Conservation (phyloP, 2,329 filamentous ascomycete species). For the Penicillium digitatum region DNA sequence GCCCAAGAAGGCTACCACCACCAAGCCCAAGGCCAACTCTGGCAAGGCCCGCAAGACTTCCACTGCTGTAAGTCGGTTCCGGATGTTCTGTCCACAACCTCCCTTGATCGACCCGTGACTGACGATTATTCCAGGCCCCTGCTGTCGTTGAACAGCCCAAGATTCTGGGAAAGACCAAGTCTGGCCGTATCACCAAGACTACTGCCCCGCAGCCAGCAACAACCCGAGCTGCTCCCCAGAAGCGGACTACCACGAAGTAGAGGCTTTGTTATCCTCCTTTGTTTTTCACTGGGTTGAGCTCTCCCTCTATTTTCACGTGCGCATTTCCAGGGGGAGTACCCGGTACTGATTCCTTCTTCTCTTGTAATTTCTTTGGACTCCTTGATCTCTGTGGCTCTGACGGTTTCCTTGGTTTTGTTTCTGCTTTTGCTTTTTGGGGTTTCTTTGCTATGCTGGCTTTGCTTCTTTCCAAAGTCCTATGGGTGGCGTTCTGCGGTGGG, state of each 20-base stretch:
- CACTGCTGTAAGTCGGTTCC: slow-evolving; percentile 34
- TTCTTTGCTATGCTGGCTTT: slow-evolving; percentile 16
- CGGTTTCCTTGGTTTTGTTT: slow-evolving; percentile 19
- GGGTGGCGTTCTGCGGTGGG: slow-evolving; percentile 39
- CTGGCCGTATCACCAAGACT: slow-evolving; percentile 75
- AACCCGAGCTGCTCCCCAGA: slow-evolving; percentile 47
- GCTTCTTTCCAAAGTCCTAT: slow-evolving; percentile 27
- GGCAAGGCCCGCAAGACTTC: slow-evolving; percentile 54
- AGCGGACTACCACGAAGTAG: slow-evolving; percentile 44
- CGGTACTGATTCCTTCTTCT: slow-evolving; percentile 13
- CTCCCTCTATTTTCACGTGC: slow-evolving; percentile 24
- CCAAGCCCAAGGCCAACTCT: slow-evolving; percentile 52
- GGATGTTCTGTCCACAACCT: neutral
- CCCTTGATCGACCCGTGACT: slow-evolving; percentile 14
- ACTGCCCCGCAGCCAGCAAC: slow-evolving; percentile 42
- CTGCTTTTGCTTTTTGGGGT: slow-evolving; percentile 12
- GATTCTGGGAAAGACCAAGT: slow-evolving; percentile 76
- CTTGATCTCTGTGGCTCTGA: slow-evolving; percentile 29
- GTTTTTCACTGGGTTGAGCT: slow-evolving; percentile 10
- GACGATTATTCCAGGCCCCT: slow-evolving; percentile 49
- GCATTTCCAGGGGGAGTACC: slow-evolving; percentile 20
- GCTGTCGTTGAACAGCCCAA: slow-evolving; percentile 67
- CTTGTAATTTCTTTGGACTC: slow-evolving; percentile 27
- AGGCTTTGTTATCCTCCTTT: slow-evolving; percentile 22
- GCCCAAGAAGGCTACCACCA: slow-evolving; percentile 48